Evolutionary conservation across 495 filamentous ascomycete genomes (phyloP).

Genomic region (Lophium mytilinum): DNA sequence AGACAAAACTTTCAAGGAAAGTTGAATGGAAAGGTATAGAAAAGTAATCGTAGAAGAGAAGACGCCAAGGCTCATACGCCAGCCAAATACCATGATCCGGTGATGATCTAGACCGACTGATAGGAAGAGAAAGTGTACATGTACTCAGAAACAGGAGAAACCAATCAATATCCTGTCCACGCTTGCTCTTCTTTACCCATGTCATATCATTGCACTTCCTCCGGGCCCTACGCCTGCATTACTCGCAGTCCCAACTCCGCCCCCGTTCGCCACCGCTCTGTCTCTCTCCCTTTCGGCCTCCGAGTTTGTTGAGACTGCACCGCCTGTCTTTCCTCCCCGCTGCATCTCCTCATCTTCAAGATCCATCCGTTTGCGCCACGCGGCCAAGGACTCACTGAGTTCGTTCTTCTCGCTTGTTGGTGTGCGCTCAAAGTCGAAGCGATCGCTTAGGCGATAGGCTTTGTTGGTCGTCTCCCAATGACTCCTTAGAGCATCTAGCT

Average conservation of each 20-base stretch:
- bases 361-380: conserved; percentile 28
- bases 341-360: conserved; percentile 20
- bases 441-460: conserved; percentile 78
- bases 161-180: no score
- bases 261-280: background rate
- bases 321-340: no score
- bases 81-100: no score
- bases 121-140: no score
- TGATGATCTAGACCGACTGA: no score
- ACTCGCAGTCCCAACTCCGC: background rate
- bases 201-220: background rate
- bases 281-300: background rate
- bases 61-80: no score
- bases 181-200: no score
- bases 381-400: conserved; percentile 22
- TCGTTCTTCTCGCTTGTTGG: conserved; percentile 35
- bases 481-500: conserved; percentile 77
- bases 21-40: no score
- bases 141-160: no score
- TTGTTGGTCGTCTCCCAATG: conserved; percentile 97
- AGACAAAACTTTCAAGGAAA: no score
- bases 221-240: background rate
- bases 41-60: no score
- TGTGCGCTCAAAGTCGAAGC: conserved; percentile 75
- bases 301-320: background rate